Evolutionary conservation across 1,284 basidiomycete species (phyloP).

Genomic region (Gymnopus androsaceus): DNA sequence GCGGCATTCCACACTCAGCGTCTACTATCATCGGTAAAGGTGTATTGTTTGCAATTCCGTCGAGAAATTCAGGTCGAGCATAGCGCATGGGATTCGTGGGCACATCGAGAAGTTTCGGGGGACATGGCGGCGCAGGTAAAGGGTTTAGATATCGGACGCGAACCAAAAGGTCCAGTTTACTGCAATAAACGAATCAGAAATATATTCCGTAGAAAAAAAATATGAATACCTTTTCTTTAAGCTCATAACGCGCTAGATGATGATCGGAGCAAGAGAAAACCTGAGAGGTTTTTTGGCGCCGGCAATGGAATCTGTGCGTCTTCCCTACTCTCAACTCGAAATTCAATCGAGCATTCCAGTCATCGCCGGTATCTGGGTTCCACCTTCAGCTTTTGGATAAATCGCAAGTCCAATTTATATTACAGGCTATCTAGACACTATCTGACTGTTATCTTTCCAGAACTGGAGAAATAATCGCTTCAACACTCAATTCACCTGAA

Average conservation of each 20-base stretch:
- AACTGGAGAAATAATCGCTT: slow-evolving; percentile 53
- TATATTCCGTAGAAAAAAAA: background rate
- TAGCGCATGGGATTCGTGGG: slow-evolving; percentile 86
- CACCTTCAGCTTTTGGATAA: slow-evolving; percentile 60
- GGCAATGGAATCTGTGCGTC: background rate
- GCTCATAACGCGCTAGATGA: slow-evolving; percentile 22
- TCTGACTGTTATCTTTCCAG: slow-evolving; percentile 35
- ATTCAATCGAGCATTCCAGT: slow-evolving; percentile 38
- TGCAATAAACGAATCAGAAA: slow-evolving; percentile 23
- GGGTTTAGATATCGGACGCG: slow-evolving; percentile 92
- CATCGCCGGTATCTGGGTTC: slow-evolving; percentile 55
- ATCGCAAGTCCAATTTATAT: slow-evolving; percentile 38
- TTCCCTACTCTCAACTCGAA: slow-evolving; percentile 48
- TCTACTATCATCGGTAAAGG: slow-evolving; percentile 93
- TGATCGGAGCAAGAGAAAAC: no score
- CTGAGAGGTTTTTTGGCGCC: slow-evolving; percentile 3
- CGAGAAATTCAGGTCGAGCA: slow-evolving; percentile 81
- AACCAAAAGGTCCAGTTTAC: slow-evolving; percentile 86
- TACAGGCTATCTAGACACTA: background rate
- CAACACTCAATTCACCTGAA: slow-evolving; percentile 39
- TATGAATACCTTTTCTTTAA: slow-evolving; percentile 27
- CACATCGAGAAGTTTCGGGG: slow-evolving; percentile 88
- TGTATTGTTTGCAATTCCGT: slow-evolving; percentile 76
- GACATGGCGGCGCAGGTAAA: slow-evolving; percentile 91
- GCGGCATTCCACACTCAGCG: slow-evolving; percentile 91